Conservation (phyloP, 805 yeast genomes). For the Candida schatavii region DNA sequence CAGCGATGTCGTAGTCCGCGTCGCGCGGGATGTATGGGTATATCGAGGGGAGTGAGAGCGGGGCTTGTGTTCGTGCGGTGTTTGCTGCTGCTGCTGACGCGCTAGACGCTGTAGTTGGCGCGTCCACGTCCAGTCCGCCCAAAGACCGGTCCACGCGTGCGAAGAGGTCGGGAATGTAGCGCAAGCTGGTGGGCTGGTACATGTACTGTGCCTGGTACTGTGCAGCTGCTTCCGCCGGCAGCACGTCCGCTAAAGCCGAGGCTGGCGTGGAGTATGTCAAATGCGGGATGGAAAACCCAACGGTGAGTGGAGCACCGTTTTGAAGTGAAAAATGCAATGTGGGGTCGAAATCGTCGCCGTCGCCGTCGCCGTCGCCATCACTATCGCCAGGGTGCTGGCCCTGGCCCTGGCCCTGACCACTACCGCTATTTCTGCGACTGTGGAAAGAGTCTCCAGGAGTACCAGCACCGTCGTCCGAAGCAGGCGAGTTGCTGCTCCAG, state of each 20-base stretch:
- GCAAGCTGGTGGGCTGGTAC: neutral
- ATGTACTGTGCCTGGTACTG: neutral
- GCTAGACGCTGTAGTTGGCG: slow-evolving; percentile 26
- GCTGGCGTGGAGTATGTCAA: neutral
- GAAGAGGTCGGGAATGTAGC: neutral
- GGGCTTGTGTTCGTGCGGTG: slow-evolving; percentile 12
- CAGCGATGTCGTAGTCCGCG: slow-evolving; percentile 55
- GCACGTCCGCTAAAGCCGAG: neutral
- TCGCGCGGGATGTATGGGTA: slow-evolving; percentile 43
- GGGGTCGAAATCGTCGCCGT: slow-evolving; percentile 9
- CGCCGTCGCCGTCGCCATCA: too few species aligned
- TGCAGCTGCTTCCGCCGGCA: neutral
- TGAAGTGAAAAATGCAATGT: slow-evolving; percentile 6
- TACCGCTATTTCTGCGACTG: too few species aligned
- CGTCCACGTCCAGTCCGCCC: slow-evolving; percentile 6
- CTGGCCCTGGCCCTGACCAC: too few species aligned
- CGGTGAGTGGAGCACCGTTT: slow-evolving; percentile 6
- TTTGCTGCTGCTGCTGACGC: slow-evolving; percentile 20
- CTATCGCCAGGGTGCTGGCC: too few species aligned
- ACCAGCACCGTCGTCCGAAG: slow-evolving; percentile 2
- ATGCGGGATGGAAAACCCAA: neutral
- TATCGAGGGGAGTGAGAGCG: slow-evolving; percentile 35
- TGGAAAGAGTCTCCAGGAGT: too few species aligned
- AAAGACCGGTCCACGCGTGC: neutral
- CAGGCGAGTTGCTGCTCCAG: slow-evolving; percentile 6